Conservation (phyloP, 1,284 basidiomycete species). For the Moesziomyces sp. region DNA sequence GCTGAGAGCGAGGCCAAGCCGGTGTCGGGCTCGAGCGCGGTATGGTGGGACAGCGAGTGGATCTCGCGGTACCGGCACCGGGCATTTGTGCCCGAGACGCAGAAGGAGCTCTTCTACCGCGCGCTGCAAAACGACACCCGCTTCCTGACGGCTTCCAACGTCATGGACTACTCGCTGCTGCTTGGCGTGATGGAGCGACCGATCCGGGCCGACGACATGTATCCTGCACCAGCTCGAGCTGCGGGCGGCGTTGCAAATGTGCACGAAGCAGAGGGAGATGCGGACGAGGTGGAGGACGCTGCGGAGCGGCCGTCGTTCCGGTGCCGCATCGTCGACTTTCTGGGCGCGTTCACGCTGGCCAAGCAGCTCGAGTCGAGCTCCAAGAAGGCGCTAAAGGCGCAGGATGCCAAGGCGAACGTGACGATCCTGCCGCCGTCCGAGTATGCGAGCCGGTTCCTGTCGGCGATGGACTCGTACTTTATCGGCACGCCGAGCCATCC, state of each 20-base stretch:
- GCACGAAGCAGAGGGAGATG: slow-evolving; percentile 1
- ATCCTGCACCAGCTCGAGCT: slow-evolving; percentile 22
- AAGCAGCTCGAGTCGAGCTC: slow-evolving; percentile 59
- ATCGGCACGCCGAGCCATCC: slow-evolving; percentile 50
- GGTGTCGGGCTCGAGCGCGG: slow-evolving; percentile 26
- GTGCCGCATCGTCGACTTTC: slow-evolving; percentile 58
- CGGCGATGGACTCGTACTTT: slow-evolving; percentile 56
- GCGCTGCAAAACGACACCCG: slow-evolving; percentile 58
- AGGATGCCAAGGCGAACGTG: slow-evolving; percentile 56
- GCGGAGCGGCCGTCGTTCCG: slow-evolving; percentile 41
- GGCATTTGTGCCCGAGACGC: slow-evolving; percentile 53
- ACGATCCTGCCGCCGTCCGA: slow-evolving; percentile 59
- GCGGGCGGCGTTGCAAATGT: slow-evolving; percentile 3
- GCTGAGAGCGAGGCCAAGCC: slow-evolving; percentile 8
- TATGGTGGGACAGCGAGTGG: slow-evolving; percentile 57
- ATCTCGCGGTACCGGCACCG: slow-evolving; percentile 42
- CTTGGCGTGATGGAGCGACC: slow-evolving; percentile 54
- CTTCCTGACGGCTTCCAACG: slow-evolving; percentile 57
- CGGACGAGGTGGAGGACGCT: slow-evolving; percentile 9
- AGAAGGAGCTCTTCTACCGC: slow-evolving; percentile 49
- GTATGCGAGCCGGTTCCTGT: slow-evolving; percentile 55
- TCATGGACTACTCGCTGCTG: slow-evolving; percentile 65
- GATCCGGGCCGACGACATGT: slow-evolving; percentile 35
- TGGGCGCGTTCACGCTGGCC: slow-evolving; percentile 60
- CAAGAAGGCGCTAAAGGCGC: slow-evolving; percentile 59